Base-by-base conservation (phyloP, 805 yeast species). In the Kazachstania taianensis region DNA sequence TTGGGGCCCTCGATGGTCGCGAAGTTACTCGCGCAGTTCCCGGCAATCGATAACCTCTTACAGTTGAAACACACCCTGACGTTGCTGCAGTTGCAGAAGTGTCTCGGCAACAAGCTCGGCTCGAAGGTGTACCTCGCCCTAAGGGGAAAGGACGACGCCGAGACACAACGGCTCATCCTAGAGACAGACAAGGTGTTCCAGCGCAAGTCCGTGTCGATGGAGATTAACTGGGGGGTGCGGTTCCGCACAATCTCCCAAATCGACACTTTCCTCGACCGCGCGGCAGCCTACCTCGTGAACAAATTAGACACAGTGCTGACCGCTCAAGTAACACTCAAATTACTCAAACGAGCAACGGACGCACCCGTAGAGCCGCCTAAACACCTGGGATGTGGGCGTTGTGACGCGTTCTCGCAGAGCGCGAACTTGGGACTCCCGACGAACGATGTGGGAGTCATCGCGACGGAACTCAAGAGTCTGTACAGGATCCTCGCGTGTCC, bases 141-240 rank as follows among this genome's bases (percentile, higher is more conserved):
- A 6, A 53, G 75, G 9, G 96, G 96, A 0, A 57, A 66, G 8
- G 96, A 89, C 55, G 59, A 63, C 31, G 72, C 81, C 0, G 68
- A 68, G 38, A 42, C 47, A 5, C 70, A 78, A 34, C 74, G 71
- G 26, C 62, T 78, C n/a, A 54, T 73, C 20, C 41, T 54, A 7
- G 64, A 66, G 22, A 73, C 75, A 7, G 59, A 64, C 12, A 73
- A 61, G 35, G 38, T 31, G 33, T 65, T 75, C 14, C 67, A 72
- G 9, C 65, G 94, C 19, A 85, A 84, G 47, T 73, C 92, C 1
- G 70, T 89, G 0, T 84, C 94, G 0, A 81, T 86, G 4, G 97
- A 89, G 51, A 79, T 89, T 19, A 83, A 85, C 42, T 89, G 85
- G 79, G 97, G 96, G 0, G 81, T 89, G 1, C 53, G 97, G 32